Percentiles rank a stretch among this genome's conserved stretches.
These are phyloP conservation scores for Plasmodium billcollinsi DNA, from an alignment of 169 alveolate species.

Conservation along the genomic window DNA sequence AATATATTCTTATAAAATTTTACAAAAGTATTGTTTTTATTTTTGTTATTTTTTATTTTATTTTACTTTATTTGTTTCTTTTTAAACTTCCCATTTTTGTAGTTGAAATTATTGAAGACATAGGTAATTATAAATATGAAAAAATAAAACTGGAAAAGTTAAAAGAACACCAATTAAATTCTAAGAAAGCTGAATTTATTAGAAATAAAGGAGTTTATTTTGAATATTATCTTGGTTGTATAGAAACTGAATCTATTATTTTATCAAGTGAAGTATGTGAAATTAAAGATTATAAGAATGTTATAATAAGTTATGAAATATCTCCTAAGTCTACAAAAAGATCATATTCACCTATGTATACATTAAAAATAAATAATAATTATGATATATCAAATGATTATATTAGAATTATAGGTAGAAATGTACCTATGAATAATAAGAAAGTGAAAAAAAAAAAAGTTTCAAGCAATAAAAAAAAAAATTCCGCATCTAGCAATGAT, in stretches of 20 bases:
- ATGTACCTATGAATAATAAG: slow-evolving; percentile 37
- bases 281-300: slow-evolving; percentile 41
- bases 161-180: slow-evolving; percentile 37
- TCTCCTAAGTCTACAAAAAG: slow-evolving; percentile 59
- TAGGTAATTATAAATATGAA: slow-evolving; percentile 26
- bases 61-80: not conserved
- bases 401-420: slow-evolving; percentile 58
- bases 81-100: not conserved
- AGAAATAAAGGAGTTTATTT: slow-evolving; percentile 66
- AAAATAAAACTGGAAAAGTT: slow-evolving; percentile 40
- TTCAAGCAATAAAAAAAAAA: slow-evolving; percentile 11
- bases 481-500: slow-evolving; percentile 29
- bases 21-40: not conserved
- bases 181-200: slow-evolving; percentile 27
- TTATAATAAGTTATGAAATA: slow-evolving; percentile 48
- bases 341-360: slow-evolving; percentile 69
- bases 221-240: slow-evolving; percentile 67
- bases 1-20: not conserved
- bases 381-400: slow-evolving; percentile 64
- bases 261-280: slow-evolving; percentile 68
- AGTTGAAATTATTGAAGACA: slow-evolving; percentile 68
- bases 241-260: slow-evolving; percentile 65
- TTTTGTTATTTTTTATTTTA: not conserved
- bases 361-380: slow-evolving; percentile 40
- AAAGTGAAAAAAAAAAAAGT: slow-evolving; percentile 44